phyloP scores from a whole-genome alignment of 2,329 filamentous ascomycete species.

The Xylaria hypoxylon region DNA sequence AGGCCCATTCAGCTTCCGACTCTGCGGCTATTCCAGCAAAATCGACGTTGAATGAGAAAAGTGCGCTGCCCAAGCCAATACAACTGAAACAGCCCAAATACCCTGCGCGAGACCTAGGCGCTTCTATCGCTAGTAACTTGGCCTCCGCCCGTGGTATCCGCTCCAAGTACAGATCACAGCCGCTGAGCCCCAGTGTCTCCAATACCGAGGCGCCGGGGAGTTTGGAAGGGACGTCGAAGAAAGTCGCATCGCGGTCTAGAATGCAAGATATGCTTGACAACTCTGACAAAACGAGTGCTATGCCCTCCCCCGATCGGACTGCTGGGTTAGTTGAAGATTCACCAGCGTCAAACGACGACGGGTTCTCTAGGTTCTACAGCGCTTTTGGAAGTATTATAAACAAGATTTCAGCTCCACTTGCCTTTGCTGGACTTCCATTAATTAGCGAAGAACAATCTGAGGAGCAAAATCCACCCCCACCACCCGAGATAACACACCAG shows the following conservation, averaged over 20 bases:
- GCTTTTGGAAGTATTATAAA: constrained; percentile 91
- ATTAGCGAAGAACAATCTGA: constrained; percentile 62
- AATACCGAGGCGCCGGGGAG: constrained; percentile 79
- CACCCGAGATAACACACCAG: constrained; percentile 55
- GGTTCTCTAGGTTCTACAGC: constrained; percentile 91
- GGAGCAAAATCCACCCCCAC: constrained; percentile 54
- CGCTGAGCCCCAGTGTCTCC: constrained; percentile 77
- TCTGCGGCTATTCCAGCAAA: constrained; percentile 44
- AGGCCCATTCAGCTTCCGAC: constrained; percentile 37
- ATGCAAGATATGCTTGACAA: constrained; percentile 69
- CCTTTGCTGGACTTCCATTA: constrained; percentile 91
- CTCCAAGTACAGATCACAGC: constrained; percentile 72
- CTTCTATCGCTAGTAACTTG: constrained; percentile 89
- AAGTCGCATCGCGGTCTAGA: constrained; percentile 62
- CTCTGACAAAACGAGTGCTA: constrained; percentile 65
- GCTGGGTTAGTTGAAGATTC: constrained; percentile 42
- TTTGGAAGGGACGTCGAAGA: constrained; percentile 67
- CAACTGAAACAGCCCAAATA: constrained; percentile 60
- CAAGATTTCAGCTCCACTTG: constrained; percentile 87
- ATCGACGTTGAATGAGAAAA: constrained; percentile 43
- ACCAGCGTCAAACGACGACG: constrained; percentile 69
- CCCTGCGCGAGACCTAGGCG: constrained; percentile 75
- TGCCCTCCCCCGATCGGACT: constrained; percentile 57
- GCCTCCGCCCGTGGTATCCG: constrained; percentile 86
- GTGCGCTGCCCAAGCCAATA: constrained; percentile 50